Evolutionary conservation across 257 asterid species (phyloP).

Genomic region (Nicotiana paniculata): DNA sequence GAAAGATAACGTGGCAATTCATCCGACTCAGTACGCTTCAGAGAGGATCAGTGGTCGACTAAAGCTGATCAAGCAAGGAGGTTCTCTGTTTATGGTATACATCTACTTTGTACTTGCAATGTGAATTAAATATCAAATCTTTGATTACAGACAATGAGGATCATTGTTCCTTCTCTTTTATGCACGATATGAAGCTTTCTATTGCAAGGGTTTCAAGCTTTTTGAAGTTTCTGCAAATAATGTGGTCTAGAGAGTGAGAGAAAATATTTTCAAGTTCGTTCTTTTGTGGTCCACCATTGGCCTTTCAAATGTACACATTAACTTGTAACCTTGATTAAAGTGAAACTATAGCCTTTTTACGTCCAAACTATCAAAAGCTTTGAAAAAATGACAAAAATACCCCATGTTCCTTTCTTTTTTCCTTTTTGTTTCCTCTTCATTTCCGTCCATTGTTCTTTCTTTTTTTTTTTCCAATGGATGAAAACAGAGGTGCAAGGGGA

Average conservation of each 20-base stretch:
- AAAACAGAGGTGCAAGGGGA: background rate
- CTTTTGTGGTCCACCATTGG: background rate
- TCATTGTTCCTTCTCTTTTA: background rate
- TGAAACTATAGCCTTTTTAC: background rate
- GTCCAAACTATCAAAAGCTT: background rate
- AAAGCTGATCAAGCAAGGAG: slow-evolving; percentile 86
- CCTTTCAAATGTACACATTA: too few relatives aligned
- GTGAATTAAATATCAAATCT: background rate
- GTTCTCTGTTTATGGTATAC: slow-evolving; percentile 70
- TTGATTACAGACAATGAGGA: background rate
- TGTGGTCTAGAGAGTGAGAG: background rate
- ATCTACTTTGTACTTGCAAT: background rate
- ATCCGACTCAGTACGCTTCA: slow-evolving; percentile 85
- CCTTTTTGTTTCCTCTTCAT: background rate
- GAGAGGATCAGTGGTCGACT: slow-evolving; percentile 96
- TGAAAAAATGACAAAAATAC: background rate
- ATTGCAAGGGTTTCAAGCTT: background rate
- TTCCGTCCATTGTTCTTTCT: background rate
- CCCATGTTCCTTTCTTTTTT: background rate
- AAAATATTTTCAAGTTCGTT: background rate
- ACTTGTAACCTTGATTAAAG: background rate
- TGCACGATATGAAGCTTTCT: background rate
- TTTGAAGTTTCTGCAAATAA: background rate
- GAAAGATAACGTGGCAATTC: slow-evolving; percentile 94
- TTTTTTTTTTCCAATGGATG: background rate